Conservation (phyloP, 768 basidiomycete species). For the Tulasnella sp. region DNA sequence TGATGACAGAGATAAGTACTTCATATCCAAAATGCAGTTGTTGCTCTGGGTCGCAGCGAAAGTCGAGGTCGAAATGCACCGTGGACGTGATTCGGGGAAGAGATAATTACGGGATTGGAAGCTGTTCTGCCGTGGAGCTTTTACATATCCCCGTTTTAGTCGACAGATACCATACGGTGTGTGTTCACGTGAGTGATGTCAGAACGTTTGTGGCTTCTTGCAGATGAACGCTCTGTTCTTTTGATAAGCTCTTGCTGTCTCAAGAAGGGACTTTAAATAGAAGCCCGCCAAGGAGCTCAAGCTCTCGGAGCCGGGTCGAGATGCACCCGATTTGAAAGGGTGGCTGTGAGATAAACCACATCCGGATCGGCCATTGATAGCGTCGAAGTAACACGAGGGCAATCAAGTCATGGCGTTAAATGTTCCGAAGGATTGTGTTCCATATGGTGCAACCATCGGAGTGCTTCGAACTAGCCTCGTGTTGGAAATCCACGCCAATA, state of each 20-base stretch:
- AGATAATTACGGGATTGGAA: background rate
- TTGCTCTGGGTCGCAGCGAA: too few relatives aligned
- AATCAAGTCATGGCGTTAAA: background rate
- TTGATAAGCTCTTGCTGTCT: background rate
- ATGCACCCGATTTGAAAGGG: background rate
- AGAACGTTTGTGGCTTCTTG: background rate
- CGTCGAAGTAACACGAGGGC: background rate
- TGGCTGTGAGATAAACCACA: background rate
- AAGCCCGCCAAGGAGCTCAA: background rate
- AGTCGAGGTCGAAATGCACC: too few relatives aligned
- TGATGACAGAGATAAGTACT: too few relatives aligned
- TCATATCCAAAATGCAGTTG: too few relatives aligned
- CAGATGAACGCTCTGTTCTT: background rate
- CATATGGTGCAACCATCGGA: background rate
- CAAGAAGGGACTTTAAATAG: background rate
- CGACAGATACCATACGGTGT: background rate
- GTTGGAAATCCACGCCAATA: background rate
- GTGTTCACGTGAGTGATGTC: background rate
- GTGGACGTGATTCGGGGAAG: too few relatives aligned
- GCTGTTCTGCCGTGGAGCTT: background rate
- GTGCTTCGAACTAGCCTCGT: background rate
- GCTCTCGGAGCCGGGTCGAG: background rate
- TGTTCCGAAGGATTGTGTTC: background rate
- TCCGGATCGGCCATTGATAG: background rate
- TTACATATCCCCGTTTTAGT: background rate